A percentile compares a stretch with the other conserved stretches of the same genome.
Conservation (phyloP, 441 rosid genomes). For the Omphalea diandra region DNA sequence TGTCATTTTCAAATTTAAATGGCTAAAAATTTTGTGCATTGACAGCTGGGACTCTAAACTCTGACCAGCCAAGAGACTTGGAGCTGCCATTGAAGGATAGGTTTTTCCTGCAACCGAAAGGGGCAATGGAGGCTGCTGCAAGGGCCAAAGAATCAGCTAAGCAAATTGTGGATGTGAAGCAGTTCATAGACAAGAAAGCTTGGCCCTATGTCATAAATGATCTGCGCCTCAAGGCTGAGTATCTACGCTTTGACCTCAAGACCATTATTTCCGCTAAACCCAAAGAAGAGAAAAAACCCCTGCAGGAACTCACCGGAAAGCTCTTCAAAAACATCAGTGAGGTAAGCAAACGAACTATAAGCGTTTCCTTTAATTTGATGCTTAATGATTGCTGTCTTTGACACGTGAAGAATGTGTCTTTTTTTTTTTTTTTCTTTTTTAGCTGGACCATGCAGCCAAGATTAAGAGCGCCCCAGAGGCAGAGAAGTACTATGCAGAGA, state of each 20-base stretch:
- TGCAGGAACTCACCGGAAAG: conserved; percentile 73
- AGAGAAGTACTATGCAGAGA: conserved; percentile 83
- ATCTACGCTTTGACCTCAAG: conserved; percentile 89
- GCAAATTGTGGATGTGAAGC: conserved; percentile 76
- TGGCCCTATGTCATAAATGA: conserved; percentile 92
- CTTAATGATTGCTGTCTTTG: too few species aligned
- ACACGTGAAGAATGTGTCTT: background rate
- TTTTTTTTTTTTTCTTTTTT: background rate
- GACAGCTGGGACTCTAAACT: conserved; percentile 88
- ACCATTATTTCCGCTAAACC: conserved; percentile 73
- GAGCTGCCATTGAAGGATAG: conserved; percentile 52
- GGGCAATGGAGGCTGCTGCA: conserved; percentile 65
- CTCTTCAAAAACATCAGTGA: conserved; percentile 69
- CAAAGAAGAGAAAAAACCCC: conserved; percentile 65
- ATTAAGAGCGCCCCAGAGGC: conserved; percentile 84
- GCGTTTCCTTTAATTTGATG: too few species aligned
- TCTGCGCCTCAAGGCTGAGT: conserved; percentile 70
- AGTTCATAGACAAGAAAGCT: conserved; percentile 77
- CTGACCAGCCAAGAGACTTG: conserved; percentile 85
- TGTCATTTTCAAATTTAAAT: too few species aligned
- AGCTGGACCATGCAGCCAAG: conserved; percentile 94
- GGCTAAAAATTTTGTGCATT: conserved; percentile 7
- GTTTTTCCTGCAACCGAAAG: conserved; percentile 70
- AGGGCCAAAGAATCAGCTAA: conserved; percentile 93
- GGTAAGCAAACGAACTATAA: conserved; percentile 46